These are phyloP conservation scores for Talinum fruticosum DNA, from an alignment of 148 eudicot species.

Conservation along the genomic window DNA sequence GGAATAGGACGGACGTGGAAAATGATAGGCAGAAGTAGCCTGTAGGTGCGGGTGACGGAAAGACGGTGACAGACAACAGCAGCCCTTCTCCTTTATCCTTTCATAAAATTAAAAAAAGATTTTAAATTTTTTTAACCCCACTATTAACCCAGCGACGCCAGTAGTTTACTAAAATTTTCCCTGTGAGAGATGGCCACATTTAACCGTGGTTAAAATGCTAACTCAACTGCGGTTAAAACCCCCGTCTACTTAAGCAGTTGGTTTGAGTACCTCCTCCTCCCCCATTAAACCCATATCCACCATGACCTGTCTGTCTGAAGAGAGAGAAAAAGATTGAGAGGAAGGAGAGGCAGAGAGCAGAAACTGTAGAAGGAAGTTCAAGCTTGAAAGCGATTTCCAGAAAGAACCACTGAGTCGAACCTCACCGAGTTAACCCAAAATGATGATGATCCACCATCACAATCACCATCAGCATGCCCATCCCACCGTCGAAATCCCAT, in stretches of 20 bases:
- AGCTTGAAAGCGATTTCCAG: background rate
- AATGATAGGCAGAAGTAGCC: background rate
- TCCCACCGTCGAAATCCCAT: constrained; percentile 11
- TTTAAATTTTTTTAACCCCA: background rate
- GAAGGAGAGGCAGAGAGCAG: background rate
- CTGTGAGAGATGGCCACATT: background rate
- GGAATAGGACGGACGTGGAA: background rate
- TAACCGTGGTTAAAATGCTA: constrained; percentile 1
- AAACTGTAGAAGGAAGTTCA: background rate
- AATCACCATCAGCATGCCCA: background rate
- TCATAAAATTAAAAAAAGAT: too few species aligned
- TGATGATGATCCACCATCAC: constrained; percentile 5
- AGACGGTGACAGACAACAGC: background rate
- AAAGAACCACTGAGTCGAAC: background rate
- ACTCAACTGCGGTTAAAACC: constrained; percentile 5
- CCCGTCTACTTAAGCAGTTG: constrained; percentile 13
- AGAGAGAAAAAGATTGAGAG: background rate
- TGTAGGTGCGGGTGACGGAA: background rate
- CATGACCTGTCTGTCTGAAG: background rate
- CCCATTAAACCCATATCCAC: background rate
- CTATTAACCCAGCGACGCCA: background rate
- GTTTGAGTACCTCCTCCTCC: background rate
- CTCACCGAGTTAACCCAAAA: background rate
- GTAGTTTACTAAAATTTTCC: constrained; percentile 1
- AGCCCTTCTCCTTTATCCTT: background rate